These are phyloP conservation scores for Gentiana dahurica DNA, from an alignment of 257 asterid species.

Conservation along the genomic window DNA sequence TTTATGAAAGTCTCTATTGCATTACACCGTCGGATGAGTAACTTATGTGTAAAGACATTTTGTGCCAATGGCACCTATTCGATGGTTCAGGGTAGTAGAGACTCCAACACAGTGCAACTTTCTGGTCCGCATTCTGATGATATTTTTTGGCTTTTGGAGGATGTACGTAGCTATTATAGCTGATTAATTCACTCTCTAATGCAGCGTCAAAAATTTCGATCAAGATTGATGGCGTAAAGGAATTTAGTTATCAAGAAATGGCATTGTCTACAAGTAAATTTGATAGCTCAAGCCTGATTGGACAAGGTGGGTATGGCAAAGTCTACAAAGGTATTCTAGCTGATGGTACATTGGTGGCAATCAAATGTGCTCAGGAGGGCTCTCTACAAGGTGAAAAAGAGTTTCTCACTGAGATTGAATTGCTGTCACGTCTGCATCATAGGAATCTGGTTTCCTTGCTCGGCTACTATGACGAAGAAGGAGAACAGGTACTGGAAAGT, in stretches of 20 bases:
- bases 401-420: conserved; percentile 88
- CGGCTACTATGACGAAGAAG: conserved; percentile 92
- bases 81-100: no score
- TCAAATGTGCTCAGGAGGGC: conserved; percentile 92
- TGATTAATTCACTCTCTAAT: conserved; percentile 11
- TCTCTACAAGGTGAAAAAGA: conserved; percentile 93
- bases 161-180: conserved; percentile 15
- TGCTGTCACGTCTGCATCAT: conserved; percentile 86
- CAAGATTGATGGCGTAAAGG: conserved; percentile 79
- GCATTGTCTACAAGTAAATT: conserved; percentile 59
- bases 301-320: conserved; percentile 95
- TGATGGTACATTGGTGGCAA: conserved; percentile 74
- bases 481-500: conserved; percentile 65
- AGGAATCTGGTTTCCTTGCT: conserved; percentile 75
- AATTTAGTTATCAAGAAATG: conserved; percentile 57
- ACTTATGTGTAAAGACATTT: no score
- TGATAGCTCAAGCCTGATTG: conserved; percentile 46
- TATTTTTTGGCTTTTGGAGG: no score
- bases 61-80: no score
- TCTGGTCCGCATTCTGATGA: no score
- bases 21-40: no score
- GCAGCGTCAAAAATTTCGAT: conserved; percentile 73
- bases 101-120: no score
- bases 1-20: no score
- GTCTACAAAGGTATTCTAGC: conserved; percentile 81